phyloP scores from a whole-genome alignment of 2,329 filamentous ascomycete species.

The Chaetomium sp. region DNA sequence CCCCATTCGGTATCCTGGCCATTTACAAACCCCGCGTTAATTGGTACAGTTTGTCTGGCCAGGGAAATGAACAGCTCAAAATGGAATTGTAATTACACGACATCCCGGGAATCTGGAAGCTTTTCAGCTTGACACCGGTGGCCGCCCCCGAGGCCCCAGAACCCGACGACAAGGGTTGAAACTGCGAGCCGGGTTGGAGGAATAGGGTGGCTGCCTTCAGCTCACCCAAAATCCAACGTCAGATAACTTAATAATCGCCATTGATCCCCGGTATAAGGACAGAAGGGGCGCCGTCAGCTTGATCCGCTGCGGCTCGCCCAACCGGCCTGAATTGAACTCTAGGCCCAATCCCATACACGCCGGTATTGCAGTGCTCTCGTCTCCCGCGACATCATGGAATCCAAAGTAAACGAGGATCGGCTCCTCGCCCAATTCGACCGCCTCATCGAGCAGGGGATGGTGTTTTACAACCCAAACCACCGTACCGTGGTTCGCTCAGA shows the following conservation, averaged over 20 bases:
- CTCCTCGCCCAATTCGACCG: conserved; percentile 35
- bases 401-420: conserved; percentile 19
- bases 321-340: not conserved
- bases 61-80: not conserved
- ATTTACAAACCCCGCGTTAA: too few species aligned
- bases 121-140: not conserved
- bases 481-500: conserved; percentile 16
- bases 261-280: not conserved
- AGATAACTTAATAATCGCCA: not conserved
- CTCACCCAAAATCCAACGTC: not conserved
- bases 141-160: not conserved
- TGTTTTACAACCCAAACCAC: conserved; percentile 33
- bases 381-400: not conserved
- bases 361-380: not conserved
- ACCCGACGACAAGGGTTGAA: not conserved
- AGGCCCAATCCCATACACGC: not conserved
- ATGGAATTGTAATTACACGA: not conserved
- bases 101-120: not conserved
- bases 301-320: not conserved
- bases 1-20: too few species aligned
- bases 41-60: too few species aligned
- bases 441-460: conserved; percentile 30
- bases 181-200: not conserved
- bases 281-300: not conserved
- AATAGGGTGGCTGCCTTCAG: not conserved